Base-by-base conservation (phyloP, 768 basidiomycete genomes). In the Lentinula boryana region DNA sequence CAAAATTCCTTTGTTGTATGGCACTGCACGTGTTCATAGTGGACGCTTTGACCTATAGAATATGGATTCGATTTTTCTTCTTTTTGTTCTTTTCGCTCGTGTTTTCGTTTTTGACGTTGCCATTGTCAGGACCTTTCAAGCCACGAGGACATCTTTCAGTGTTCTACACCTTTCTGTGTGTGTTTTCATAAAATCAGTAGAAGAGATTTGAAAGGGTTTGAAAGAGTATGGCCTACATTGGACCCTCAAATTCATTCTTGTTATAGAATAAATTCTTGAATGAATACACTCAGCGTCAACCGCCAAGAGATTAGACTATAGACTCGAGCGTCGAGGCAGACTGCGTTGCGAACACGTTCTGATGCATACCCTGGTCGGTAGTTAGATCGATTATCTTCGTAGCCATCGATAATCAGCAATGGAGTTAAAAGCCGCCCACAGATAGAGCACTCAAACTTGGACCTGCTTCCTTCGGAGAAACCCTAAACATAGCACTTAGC, bases 1-100 rank as follows among this genome's bases (percentile, higher is more conserved):
- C 27, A 27, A 27, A 27, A 27, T 27, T 27, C 27, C 27, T 27
- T 54, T 54, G 33, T n/a, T 27, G 43, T 7, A n/a, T 48, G 18
- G 33, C 53, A 38, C 53, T 36, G 36, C 53, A 54, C 53, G 53
- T 54, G 53, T 15, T 54, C 32, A 52, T 52, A 54, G 53, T 32
- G 13, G 15, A 56, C 40, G 55, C 55, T 56, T 56, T 56, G 55
- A 56, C 55, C 53, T 8, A 15, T 23, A 38, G 15, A n/a, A 23
- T 12, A 31, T 56, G 40, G 40, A n/a, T 27, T 43, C 38, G 23
- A 43, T 13, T 15, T 41, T 56, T 56, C n/a, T 56, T 40, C 38
- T 55, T 56, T 48, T 48, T 48, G 46, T 48, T n/a, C 21, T 18
- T 8, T 48, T 48, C 46, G n/a, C 32, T 38, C n/a, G 35, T 54